Evolutionary conservation across 2,329 filamentous ascomycete genomes (phyloP).

Genomic region (Hymenoscyphus scutula): DNA sequence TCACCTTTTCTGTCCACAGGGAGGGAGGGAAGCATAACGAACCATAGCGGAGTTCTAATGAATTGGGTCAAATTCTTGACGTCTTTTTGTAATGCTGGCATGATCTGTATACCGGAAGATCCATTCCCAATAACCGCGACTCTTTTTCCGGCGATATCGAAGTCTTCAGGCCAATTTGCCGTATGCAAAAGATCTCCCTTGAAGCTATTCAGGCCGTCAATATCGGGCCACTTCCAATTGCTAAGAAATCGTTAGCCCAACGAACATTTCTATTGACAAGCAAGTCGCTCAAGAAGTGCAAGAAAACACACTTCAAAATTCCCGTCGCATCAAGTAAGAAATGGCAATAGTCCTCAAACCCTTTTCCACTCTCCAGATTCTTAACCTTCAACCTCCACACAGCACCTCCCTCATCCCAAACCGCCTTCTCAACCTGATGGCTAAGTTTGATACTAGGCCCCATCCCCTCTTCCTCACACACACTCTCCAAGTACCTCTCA

Average conservation of each 20-base stretch:
- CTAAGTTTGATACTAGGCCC: slow-evolving; percentile 41
- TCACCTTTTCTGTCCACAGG: too few relatives aligned
- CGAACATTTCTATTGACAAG: neutral
- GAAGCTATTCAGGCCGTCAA: slow-evolving; percentile 48
- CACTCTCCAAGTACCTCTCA: slow-evolving; percentile 48
- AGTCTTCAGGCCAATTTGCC: slow-evolving; percentile 56
- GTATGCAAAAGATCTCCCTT: slow-evolving; percentile 56
- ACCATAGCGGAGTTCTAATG: slow-evolving; percentile 44
- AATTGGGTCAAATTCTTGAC: slow-evolving; percentile 43
- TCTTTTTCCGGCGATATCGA: slow-evolving; percentile 45
- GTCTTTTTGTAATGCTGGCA: slow-evolving; percentile 43
- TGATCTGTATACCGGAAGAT: slow-evolving; percentile 51
- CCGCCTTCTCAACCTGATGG: slow-evolving; percentile 41
- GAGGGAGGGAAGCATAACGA: neutral
- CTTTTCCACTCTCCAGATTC: slow-evolving; percentile 34
- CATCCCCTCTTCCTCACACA: slow-evolving; percentile 50
- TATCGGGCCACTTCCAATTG: slow-evolving; percentile 61
- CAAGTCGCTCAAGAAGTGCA: too few relatives aligned
- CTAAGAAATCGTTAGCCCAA: slow-evolving; percentile 5
- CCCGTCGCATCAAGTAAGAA: slow-evolving; percentile 51
- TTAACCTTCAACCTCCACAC: slow-evolving; percentile 17
- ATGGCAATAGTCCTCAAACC: slow-evolving; percentile 46
- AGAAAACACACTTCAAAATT: slow-evolving; percentile 11
- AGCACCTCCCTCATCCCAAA: slow-evolving; percentile 19
- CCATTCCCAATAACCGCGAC: slow-evolving; percentile 52